Evolutionary conservation across 106 monocot species (phyloP).

Genomic region (Apostasia ramifera): DNA sequence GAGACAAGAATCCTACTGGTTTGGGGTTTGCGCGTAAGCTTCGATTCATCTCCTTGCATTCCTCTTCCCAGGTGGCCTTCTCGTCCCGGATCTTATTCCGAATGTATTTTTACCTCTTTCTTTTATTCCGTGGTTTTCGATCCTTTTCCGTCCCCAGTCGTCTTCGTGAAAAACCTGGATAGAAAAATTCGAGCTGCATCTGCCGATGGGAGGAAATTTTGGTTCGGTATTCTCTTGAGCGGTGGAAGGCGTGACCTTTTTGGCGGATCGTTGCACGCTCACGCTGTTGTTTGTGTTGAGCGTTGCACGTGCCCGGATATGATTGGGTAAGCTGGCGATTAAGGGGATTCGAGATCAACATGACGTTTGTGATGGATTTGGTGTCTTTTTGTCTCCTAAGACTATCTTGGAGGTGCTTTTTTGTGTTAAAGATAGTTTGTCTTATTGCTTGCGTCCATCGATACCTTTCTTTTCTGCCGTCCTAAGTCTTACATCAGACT

Average conservation of each 20-base stretch:
- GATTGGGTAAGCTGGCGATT: not conserved
- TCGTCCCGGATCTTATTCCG: not conserved
- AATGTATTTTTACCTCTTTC: not conserved
- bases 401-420: too few relatives aligned
- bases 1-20: not conserved
- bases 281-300: not conserved
- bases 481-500: too few relatives aligned
- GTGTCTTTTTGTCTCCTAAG: not conserved
- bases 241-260: not conserved
- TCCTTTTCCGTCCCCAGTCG: not conserved
- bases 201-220: not conserved
- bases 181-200: not conserved
- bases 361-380: not conserved
- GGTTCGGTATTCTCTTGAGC: not conserved
- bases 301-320: not conserved
- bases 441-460: too few relatives aligned
- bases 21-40: not conserved
- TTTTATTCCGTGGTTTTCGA: not conserved
- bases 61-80: not conserved
- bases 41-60: not conserved
- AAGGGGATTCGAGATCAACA: not conserved
- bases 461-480: too few relatives aligned
- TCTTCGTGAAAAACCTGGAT: not conserved
- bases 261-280: not conserved
- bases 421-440: too few relatives aligned